Evolutionary conservation across 306 rosid genomes (phyloP).

Genomic region (Begonia masoniana): DNA sequence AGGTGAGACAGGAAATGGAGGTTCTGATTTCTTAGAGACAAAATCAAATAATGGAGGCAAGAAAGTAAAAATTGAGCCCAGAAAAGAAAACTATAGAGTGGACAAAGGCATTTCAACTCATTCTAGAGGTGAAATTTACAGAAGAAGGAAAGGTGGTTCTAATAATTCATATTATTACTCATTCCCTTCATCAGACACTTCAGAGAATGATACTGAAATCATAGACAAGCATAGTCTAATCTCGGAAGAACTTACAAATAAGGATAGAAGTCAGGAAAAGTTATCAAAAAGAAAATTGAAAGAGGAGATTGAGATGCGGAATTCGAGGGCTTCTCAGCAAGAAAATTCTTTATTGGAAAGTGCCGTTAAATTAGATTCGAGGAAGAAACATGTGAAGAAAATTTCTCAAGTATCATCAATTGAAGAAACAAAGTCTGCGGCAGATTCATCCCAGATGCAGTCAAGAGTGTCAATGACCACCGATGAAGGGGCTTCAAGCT

Average conservation of each 20-base stretch:
- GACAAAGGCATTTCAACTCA: conserved; percentile 20
- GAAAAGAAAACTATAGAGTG: conserved; percentile 19
- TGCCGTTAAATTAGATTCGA: conserved; percentile 35
- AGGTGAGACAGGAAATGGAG: conserved; percentile 1
- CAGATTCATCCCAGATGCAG: conserved; percentile 27
- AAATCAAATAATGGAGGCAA: conserved; percentile 13
- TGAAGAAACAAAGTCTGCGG: conserved; percentile 27
- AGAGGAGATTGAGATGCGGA: conserved; percentile 21
- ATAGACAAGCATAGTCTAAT: conserved; percentile 28
- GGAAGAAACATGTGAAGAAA: conserved; percentile 65
- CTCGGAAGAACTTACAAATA: conserved; percentile 35
- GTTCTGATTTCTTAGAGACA: conserved; percentile 6
- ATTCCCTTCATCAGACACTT: conserved; percentile 46
- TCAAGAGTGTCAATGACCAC: conserved; percentile 18
- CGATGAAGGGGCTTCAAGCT: conserved; percentile 29
- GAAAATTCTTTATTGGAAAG: conserved; percentile 17
- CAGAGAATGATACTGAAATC: conserved; percentile 50
- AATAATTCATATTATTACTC: conserved; percentile 86
- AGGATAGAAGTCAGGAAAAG: conserved; percentile 17
- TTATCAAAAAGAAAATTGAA: conserved; percentile 16
- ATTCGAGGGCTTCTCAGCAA: conserved; percentile 12
- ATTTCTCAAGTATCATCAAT: conserved; percentile 19
- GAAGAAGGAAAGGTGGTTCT: conserved; percentile 41
- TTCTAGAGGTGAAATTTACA: conserved; percentile 21
- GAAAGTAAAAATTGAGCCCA: conserved; percentile 15